These are phyloP conservation scores for Gaertneriomyces sp. DNA, from an alignment of 192 early-diverging fungal species.

Conservation along the genomic window DNA sequence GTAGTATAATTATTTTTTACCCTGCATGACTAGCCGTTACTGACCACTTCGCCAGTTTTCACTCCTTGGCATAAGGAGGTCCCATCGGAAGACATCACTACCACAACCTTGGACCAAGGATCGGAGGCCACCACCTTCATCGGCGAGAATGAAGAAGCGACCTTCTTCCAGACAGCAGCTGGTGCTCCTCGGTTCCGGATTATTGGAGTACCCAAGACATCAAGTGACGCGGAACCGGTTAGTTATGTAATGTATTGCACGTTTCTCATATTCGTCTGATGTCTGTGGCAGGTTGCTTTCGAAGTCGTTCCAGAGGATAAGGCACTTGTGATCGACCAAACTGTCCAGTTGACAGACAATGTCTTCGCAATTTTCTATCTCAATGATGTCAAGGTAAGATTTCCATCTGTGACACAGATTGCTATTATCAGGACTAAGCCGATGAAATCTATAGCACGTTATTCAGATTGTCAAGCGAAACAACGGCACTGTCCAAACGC, in stretches of 20 bases:
- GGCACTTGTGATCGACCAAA: slow-evolving; percentile 4
- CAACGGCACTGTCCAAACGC: background rate
- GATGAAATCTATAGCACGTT: background rate
- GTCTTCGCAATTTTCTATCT: slow-evolving; percentile 14
- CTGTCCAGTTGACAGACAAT: slow-evolving; percentile 2
- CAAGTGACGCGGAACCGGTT: background rate
- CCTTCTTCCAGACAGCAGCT: slow-evolving; percentile 13
- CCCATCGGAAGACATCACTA: background rate
- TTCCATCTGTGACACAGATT: too few relatives aligned
- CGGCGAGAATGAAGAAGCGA: background rate
- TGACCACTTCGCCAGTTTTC: background rate
- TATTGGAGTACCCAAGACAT: slow-evolving; percentile 6
- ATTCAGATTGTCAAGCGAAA: slow-evolving; percentile 9
- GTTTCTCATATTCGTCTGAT: too few relatives aligned
- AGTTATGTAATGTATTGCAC: background rate
- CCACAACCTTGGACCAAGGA: background rate
- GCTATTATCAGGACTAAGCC: too few relatives aligned
- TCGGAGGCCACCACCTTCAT: slow-evolving; percentile 7
- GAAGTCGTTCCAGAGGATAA: slow-evolving; percentile 8
- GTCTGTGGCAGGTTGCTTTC: background rate
- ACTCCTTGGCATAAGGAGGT: background rate
- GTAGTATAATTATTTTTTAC: background rate
- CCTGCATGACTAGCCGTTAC: background rate
- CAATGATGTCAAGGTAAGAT: slow-evolving; percentile 12
- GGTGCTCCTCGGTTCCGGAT: slow-evolving; percentile 5